phyloP scores from a whole-genome alignment of 2,329 filamentous ascomycete genomes.

The Ceratocystis alfenasii region DNA sequence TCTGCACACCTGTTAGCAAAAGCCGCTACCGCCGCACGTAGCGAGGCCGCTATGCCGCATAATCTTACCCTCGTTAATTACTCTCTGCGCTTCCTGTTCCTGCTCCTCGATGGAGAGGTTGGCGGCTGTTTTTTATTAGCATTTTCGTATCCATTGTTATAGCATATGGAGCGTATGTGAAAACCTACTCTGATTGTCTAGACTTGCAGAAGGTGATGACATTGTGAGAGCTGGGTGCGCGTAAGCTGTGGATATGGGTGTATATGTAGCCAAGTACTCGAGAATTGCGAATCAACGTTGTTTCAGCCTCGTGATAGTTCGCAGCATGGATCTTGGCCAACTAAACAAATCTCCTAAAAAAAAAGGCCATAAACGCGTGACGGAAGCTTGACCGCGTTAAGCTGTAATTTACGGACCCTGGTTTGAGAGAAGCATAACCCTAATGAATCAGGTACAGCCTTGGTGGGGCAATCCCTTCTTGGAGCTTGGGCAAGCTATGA shows the following conservation, averaged over 20 bases:
- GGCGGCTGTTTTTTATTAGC: constrained; percentile 23
- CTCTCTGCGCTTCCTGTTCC: constrained; percentile 63
- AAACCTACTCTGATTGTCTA: constrained; percentile 19
- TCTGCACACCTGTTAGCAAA: constrained; percentile 41
- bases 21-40: background rate
- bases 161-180: background rate
- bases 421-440: background rate
- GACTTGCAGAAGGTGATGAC: constrained; percentile 15
- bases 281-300: background rate
- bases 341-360: constrained; percentile 1
- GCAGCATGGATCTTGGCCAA: background rate
- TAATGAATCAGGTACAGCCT: background rate
- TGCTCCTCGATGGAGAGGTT: constrained; percentile 48
- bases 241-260: background rate
- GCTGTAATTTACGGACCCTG: background rate
- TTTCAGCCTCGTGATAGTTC: constrained; percentile 5
- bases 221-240: background rate
- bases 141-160: background rate
- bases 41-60: background rate
- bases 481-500: background rate
- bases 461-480: background rate
- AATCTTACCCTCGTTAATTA: constrained; percentile 74
- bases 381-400: constrained; percentile 1
- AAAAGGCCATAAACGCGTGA: background rate
- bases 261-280: background rate